These are phyloP conservation scores for Hyphodiscus sp. DNA, from an alignment of 2,329 filamentous ascomycete genomes.

Conservation along the genomic window DNA sequence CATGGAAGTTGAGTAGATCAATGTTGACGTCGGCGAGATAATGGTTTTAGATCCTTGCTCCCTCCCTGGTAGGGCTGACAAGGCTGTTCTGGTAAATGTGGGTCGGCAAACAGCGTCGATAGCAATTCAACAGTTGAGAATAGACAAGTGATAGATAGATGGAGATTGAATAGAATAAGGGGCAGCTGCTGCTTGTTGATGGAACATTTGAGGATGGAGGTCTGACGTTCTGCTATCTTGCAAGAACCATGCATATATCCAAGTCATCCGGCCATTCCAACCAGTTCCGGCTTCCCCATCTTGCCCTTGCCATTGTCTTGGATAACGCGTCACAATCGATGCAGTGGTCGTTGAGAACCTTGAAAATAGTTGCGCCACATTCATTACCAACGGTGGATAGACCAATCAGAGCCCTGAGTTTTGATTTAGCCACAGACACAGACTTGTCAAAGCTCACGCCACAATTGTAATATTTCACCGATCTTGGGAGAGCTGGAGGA, in stretches of 20 bases:
- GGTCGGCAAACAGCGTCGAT: background rate
- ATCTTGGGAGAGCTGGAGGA: no score
- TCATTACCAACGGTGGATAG: no score
- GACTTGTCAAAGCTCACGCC: background rate
- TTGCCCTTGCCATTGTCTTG: background rate
- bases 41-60: slow-evolving; percentile 3
- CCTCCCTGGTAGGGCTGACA: slow-evolving; percentile 2
- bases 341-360: background rate
- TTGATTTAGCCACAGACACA: background rate
- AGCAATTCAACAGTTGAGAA: background rate
- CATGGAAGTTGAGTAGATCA: background rate
- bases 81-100: background rate
- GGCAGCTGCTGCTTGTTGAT: background rate
- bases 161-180: background rate
- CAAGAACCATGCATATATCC: background rate
- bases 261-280: background rate
- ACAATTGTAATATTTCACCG: background rate
- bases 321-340: no score
- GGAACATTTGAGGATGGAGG: background rate
- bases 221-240: background rate
- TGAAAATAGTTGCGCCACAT: background rate
- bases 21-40: background rate
- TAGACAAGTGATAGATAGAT: background rate
- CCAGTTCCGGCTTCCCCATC: background rate
- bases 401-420: background rate